Percentiles rank a stretch among this genome's conserved stretches.
Evolutionary conservation across 257 asterid species (phyloP).

Genomic region (Nicotiana tomentosiformis): DNA sequence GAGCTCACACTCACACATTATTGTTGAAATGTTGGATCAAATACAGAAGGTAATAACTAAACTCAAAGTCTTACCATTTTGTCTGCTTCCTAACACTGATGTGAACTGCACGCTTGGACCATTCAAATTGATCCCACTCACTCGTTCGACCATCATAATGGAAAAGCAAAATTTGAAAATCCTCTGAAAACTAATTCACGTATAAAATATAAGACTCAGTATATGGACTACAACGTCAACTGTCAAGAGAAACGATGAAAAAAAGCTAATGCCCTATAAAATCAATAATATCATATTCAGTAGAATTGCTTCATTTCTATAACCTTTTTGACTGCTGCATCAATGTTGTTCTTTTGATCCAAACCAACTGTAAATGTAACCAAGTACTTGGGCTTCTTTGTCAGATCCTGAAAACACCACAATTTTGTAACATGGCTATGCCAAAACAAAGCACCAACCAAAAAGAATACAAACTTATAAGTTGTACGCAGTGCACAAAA

Average conservation of each 20-base stretch:
- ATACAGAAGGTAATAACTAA: not conserved
- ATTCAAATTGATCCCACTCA: conserved; percentile 98
- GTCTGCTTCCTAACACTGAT: conserved; percentile 89
- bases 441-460: not conserved
- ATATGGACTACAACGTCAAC: conserved; percentile 5
- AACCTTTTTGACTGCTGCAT: conserved; percentile 91
- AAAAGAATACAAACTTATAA: not conserved
- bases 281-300: not conserved
- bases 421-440: not conserved
- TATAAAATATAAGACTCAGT: conserved; percentile 19
- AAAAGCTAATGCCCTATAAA: not conserved
- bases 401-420: conserved; percentile 72
- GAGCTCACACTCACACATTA: not conserved
- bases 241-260: not conserved
- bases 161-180: conserved; percentile 92
- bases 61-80: conserved; percentile 57
- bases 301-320: conserved; percentile 7
- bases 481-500: not conserved
- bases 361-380: conserved; percentile 92
- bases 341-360: conserved; percentile 64
- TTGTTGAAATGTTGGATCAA: not conserved
- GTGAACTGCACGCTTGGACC: conserved; percentile 90
- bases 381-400: conserved; percentile 80
- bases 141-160: conserved; percentile 93
- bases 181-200: conserved; percentile 68